These are phyloP conservation scores for Fomitopsis schrenkii DNA, from an alignment of 1,284 basidiomycete genomes.

Conservation along the genomic window DNA sequence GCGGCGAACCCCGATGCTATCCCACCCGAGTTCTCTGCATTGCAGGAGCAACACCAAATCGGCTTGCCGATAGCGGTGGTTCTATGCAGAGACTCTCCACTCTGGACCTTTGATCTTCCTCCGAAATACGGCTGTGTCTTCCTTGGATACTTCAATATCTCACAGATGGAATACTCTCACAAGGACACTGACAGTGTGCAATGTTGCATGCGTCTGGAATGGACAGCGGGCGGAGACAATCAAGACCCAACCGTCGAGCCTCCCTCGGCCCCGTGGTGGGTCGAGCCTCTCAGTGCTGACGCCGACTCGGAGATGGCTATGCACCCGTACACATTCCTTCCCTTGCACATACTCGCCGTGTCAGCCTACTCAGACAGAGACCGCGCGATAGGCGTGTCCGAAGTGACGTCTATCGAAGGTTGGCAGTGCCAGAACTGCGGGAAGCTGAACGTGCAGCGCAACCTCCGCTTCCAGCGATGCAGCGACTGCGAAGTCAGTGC, in stretches of 20 bases:
- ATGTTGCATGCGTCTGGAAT: slow-evolving; percentile 16
- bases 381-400: slow-evolving; percentile 7
- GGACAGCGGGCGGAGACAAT: slow-evolving; percentile 18
- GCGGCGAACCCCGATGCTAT: not conserved
- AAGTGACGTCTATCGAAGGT: slow-evolving; percentile 16
- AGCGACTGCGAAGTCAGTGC: slow-evolving; percentile 28
- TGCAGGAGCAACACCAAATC: slow-evolving; percentile 4
- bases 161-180: slow-evolving; percentile 4
- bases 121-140: slow-evolving; percentile 14
- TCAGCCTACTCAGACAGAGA: slow-evolving; percentile 3
- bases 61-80: slow-evolving; percentile 12
- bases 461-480: slow-evolving; percentile 34
- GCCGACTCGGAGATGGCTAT: not conserved
- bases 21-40: slow-evolving; percentile 14
- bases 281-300: not conserved
- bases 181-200: not conserved
- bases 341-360: slow-evolving; percentile 25
- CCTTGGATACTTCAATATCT: slow-evolving; percentile 16
- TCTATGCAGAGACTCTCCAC: slow-evolving; percentile 9
- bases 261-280: slow-evolving; percentile 15
- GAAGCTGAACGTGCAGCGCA: slow-evolving; percentile 33
- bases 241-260: not conserved
- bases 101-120: slow-evolving; percentile 11
- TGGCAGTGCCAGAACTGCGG: slow-evolving; percentile 37
- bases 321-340: slow-evolving; percentile 29